Evolutionary conservation across 1,139 yeast genomes (phyloP), one percentile per base, ranked within the genome.

Genomic region (Pichia sp.): DNA sequence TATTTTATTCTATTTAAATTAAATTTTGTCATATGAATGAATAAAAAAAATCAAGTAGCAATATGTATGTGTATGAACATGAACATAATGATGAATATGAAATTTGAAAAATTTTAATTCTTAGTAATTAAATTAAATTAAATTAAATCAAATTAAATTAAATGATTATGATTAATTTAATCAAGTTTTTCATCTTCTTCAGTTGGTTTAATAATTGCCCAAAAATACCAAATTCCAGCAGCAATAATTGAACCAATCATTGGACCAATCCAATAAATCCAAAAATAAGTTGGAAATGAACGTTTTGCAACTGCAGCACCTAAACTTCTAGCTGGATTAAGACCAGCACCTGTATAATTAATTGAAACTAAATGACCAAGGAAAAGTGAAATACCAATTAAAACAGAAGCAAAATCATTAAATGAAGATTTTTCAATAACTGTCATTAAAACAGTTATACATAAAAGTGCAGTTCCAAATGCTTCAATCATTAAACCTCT

Each of bases 251-350:
- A 68, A 53, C 95, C 96, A 50, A 84, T 60, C 46, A 80, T 57
- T 51, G 95, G 95, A 48, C 95, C 95, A 47, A 87, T 76, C 94
- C 95, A 86, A 73, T 87, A 87, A 54, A 87, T 86, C 95, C 95
- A 87, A 72, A 80, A 89, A 68, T 87, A 87, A 59, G 62, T 65
- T 36, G 95, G 95, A 81, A 87, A 87, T 32, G 76, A 70, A 48
- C 67, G 69, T 47, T 76, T 74, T 48, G 90, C 95, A 43, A 51
- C 53, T 9, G 54, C 55, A 45, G 96, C 95, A 60, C 96, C 96
- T 51, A 87, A 77, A 30, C 87, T 71, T 71, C 96, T 80, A 41
- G 96, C 96, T 46, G 96, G 96, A 74, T 87, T 87, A 61, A 86
- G 72, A 62, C 96, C 95, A 37, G 95, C 95, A 63, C 96, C 96